phyloP scores from a whole-genome alignment of 2,329 filamentous ascomycete genomes.

The Cladosporium sphaerospermum region DNA sequence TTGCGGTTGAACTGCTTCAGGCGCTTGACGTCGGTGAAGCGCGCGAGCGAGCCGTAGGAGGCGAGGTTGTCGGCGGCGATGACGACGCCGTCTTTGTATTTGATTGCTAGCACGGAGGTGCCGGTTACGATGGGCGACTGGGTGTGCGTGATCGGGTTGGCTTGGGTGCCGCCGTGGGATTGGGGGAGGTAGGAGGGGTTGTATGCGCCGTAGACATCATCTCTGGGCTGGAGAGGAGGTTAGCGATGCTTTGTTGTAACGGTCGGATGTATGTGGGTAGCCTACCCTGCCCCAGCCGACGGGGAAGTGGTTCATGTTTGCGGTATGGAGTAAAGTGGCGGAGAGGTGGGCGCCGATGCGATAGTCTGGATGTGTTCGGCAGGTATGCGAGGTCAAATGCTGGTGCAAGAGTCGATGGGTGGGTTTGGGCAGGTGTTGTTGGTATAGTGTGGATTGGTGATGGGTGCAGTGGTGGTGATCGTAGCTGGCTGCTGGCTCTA shows the following conservation, averaged over 20 bases:
- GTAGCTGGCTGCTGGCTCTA: not conserved
- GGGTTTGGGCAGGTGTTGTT: not conserved
- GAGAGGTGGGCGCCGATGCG: not conserved
- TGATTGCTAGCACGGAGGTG: conserved; percentile 89
- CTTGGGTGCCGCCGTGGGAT: conserved; percentile 38
- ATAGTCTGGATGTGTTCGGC: not conserved
- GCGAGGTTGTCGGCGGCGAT: conserved; percentile 96
- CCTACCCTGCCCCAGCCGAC: conserved; percentile 61
- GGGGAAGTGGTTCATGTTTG: conserved; percentile 58
- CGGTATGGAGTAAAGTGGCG: conserved; percentile 3
- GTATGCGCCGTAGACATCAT: conserved; percentile 94
- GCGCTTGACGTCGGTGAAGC: conserved; percentile 95
- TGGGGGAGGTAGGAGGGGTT: conserved; percentile 76
- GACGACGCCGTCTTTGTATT: conserved; percentile 93
- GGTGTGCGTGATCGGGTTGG: conserved; percentile 70
- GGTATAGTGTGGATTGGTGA: not conserved
- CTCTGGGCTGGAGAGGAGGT: conserved; percentile 69
- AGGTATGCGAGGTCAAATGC: not conserved
- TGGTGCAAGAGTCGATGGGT: not conserved
- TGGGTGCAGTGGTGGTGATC: not conserved
- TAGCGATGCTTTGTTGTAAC: conserved; percentile 23
- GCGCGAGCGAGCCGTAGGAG: conserved; percentile 90
- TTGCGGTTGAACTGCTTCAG: conserved; percentile 80
- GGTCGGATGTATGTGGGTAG: conserved; percentile 18
- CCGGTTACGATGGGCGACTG: conserved; percentile 92